These are phyloP conservation scores for Boletus fagicola DNA, from an alignment of 768 basidiomycete genomes.

Conservation along the genomic window DNA sequence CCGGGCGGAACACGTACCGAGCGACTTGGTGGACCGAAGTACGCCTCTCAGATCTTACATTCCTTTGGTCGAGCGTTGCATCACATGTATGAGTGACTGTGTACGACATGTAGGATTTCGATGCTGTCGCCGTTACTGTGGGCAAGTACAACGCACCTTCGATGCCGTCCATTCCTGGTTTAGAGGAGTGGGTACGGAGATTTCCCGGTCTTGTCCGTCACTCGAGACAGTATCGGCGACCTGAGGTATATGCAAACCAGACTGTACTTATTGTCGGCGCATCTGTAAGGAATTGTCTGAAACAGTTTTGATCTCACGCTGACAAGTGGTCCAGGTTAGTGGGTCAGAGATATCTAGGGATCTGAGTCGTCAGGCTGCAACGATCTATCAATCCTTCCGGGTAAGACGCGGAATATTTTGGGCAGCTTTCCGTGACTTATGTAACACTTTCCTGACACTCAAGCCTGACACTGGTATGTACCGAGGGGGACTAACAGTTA, in stretches of 20 bases:
- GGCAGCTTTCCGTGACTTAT: not conserved
- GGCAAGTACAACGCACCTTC: conserved; percentile 14
- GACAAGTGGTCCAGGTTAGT: not conserved
- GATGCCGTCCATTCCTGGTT: conserved; percentile 15
- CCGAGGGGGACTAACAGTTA: not conserved
- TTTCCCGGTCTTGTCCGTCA: conserved; percentile 38
- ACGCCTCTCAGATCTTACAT: not conserved
- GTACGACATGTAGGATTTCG: conserved; percentile 11
- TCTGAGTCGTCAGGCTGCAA: not conserved
- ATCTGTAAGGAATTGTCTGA: conserved; percentile 1
- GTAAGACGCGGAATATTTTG: not conserved
- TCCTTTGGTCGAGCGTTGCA: not conserved
- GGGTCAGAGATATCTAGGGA: conserved; percentile 11
- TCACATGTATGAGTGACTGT: not conserved
- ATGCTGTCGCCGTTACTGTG: conserved; percentile 14
- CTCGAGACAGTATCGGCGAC: conserved; percentile 42
- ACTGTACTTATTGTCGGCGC: conserved; percentile 43
- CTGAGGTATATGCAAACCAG: conserved; percentile 35
- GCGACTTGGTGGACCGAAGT: conserved; percentile 34
- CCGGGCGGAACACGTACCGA: conserved; percentile 17
- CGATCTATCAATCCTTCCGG: conserved; percentile 6
- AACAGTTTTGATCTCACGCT: not conserved
- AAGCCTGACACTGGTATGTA: conserved; percentile 8
- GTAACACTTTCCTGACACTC: not conserved
- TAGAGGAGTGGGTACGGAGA: conserved; percentile 13